Evolutionary conservation across 2,329 filamentous ascomycete genomes (phyloP).

Genomic region (Fusarium austroafricanum): DNA sequence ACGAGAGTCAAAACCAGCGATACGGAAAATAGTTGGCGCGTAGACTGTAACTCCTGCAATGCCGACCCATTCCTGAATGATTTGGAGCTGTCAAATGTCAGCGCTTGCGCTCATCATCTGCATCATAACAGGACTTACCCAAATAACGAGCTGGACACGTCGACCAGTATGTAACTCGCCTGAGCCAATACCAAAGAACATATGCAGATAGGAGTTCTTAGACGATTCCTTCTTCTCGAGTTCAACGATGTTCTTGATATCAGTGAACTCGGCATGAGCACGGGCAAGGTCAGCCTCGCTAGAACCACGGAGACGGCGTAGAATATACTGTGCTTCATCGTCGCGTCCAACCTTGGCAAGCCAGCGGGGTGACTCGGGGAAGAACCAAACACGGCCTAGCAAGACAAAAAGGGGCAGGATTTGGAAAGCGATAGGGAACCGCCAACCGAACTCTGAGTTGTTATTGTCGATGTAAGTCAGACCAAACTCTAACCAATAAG

Average conservation of each 20-base stretch:
- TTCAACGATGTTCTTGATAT: slow-evolving; percentile 69
- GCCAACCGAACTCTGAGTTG: slow-evolving; percentile 69
- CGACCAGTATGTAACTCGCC: slow-evolving; percentile 74
- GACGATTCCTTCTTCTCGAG: slow-evolving; percentile 68
- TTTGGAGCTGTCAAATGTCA: slow-evolving; percentile 15
- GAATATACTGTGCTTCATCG: slow-evolving; percentile 74
- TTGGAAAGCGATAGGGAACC: slow-evolving; percentile 78
- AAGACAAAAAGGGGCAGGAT: slow-evolving; percentile 72
- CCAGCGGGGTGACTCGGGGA: slow-evolving; percentile 77
- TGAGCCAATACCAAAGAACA: slow-evolving; percentile 75
- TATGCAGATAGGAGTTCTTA: slow-evolving; percentile 69
- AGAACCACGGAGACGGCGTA: slow-evolving; percentile 71
- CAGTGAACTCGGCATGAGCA: slow-evolving; percentile 73
- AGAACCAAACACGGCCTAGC: slow-evolving; percentile 69
- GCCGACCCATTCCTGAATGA: slow-evolving; percentile 49
- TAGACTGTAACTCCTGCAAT: slow-evolving; percentile 77
- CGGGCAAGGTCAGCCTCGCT: slow-evolving; percentile 62
- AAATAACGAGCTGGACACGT: slow-evolving; percentile 76
- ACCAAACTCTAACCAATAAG: slow-evolving; percentile 71
- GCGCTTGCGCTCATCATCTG: background rate
- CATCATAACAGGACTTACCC: slow-evolving; percentile 56
- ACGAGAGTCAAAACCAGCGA: slow-evolving; percentile 71
- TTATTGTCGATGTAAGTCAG: slow-evolving; percentile 70
- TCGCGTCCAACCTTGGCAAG: slow-evolving; percentile 73
- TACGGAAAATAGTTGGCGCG: slow-evolving; percentile 69